Conservation (phyloP, 139 green algal species). For the Micractinium sp. region DNA sequence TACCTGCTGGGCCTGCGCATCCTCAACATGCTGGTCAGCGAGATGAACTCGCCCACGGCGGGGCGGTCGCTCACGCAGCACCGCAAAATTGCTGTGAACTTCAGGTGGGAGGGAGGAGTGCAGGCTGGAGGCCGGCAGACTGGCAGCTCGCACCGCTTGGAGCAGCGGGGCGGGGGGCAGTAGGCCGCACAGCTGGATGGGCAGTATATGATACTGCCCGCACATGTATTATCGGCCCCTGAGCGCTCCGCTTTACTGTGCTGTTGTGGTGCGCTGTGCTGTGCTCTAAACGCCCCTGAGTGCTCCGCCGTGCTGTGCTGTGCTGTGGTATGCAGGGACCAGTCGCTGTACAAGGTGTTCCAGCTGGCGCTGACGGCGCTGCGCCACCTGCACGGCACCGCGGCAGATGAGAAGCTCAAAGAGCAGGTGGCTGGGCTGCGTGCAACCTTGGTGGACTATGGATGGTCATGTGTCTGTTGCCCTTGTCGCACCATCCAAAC, state of each 20-base stretch:
- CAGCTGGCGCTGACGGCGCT: constrained; percentile 73
- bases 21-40: constrained; percentile 86
- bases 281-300: not conserved
- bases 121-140: too few relatives aligned
- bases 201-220: too few relatives aligned
- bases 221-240: too few relatives aligned
- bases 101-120: constrained; percentile 27
- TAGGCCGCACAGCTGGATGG: not conserved
- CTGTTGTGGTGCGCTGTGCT: not conserved
- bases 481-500: too few relatives aligned
- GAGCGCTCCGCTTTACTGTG: not conserved
- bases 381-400: constrained; percentile 57
- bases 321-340: constrained; percentile 7
- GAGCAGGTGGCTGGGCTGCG: constrained; percentile 77
- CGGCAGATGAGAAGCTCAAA: constrained; percentile 75
- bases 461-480: too few relatives aligned
- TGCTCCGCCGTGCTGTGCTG: not conserved
- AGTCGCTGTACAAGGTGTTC: constrained; percentile 45
- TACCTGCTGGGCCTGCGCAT: constrained; percentile 94
- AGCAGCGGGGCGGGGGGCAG: not conserved
- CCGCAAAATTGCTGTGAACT: constrained; percentile 81
- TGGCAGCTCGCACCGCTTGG: too few relatives aligned
- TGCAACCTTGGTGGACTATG: too few relatives aligned
- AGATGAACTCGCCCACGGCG: constrained; percentile 92
- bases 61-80: constrained; percentile 93